These are phyloP conservation scores for Boletus speciosus DNA, from an alignment of 768 basidiomycete species.

Conservation along the genomic window DNA sequence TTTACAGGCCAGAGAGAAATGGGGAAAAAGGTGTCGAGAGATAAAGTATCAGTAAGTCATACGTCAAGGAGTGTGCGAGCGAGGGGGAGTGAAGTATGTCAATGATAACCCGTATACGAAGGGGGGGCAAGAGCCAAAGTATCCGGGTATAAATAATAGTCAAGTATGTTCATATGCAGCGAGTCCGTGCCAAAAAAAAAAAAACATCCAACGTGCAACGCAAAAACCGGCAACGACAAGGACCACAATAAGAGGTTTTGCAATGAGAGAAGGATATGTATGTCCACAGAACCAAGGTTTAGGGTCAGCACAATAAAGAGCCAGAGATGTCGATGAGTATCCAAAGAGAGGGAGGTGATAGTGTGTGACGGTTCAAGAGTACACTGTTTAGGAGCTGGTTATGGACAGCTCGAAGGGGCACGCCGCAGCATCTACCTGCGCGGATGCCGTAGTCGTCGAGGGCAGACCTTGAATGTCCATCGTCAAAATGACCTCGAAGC, in stretches of 20 bases:
- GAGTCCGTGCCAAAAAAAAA: slow-evolving; percentile 2
- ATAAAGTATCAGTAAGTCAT: slow-evolving; percentile 6
- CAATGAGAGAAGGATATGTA: slow-evolving; percentile 1
- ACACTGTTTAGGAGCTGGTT: slow-evolving; percentile 42
- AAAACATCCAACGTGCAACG: not conserved
- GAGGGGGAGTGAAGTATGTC: not conserved
- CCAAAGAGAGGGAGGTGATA: slow-evolving; percentile 1
- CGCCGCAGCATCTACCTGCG: slow-evolving; percentile 54
- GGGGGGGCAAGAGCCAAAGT: not conserved
- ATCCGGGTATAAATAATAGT: not conserved
- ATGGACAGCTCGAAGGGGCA: slow-evolving; percentile 68
- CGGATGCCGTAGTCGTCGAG: slow-evolving; percentile 48
- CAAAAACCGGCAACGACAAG: not conserved
- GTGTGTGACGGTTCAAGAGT: not conserved
- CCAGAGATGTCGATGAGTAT: slow-evolving; percentile 8
- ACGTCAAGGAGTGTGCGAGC: slow-evolving; percentile 8
- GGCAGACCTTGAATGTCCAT: slow-evolving; percentile 71
- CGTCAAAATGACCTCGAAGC: slow-evolving; percentile 61
- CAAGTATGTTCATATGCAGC: not conserved
- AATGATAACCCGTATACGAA: not conserved
- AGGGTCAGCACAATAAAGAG: slow-evolving; percentile 3
- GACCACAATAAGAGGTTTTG: not conserved
- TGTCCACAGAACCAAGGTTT: slow-evolving; percentile 10
- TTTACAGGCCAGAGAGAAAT: slow-evolving; percentile 3
- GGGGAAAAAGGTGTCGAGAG: not conserved